Evolutionary conservation across 148 eudicot species (phyloP).

Genomic region (Fallopia convolvulus): DNA sequence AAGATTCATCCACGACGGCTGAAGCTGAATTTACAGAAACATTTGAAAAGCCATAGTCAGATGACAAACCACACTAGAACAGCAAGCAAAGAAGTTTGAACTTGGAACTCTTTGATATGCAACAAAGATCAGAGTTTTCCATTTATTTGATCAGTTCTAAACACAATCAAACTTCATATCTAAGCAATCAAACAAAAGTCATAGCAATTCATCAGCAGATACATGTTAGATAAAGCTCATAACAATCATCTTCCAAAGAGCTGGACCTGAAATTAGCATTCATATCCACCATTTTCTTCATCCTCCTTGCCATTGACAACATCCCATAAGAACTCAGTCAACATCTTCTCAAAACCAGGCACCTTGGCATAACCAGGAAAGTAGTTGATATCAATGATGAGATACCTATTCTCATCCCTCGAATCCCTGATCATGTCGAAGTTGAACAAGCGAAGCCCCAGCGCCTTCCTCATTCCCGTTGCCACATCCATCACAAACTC

Average conservation of each 20-base stretch:
- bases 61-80: neutral
- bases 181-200: neutral
- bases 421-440: slow-evolving; percentile 71
- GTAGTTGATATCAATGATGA: slow-evolving; percentile 73
- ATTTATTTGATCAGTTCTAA: neutral
- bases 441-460: slow-evolving; percentile 58
- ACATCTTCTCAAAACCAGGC: slow-evolving; percentile 46
- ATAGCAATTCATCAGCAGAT: neutral
- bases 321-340: slow-evolving; percentile 58
- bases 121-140: neutral
- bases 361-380: slow-evolving; percentile 76
- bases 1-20: neutral
- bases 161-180: neutral
- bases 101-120: neutral
- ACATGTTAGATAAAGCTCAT: neutral
- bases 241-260: neutral
- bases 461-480: slow-evolving; percentile 26
- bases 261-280: neutral
- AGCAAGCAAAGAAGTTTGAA: neutral
- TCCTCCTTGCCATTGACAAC: slow-evolving; percentile 20
- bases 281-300: neutral
- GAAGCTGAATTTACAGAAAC: neutral
- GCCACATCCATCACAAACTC: slow-evolving; percentile 39
- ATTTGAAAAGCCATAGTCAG: neutral
- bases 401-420: slow-evolving; percentile 25